A percentile compares a stretch with the other conserved stretches of the same genome.
Evolutionary conservation across 2,329 filamentous ascomycete genomes (phyloP).

Genomic region (Chaetomiaceae sp.): DNA sequence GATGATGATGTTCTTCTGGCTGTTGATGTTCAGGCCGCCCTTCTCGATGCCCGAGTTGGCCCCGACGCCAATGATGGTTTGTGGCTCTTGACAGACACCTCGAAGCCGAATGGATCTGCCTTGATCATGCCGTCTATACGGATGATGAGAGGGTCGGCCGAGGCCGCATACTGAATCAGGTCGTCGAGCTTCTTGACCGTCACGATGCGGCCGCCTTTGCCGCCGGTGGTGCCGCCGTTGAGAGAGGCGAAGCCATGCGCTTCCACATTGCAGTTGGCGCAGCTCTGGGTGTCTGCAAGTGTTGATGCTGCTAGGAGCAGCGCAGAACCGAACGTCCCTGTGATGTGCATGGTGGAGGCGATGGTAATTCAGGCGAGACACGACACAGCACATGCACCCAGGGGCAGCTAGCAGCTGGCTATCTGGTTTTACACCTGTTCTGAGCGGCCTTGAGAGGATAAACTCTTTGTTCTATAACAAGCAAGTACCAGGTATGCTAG

Average conservation of each 20-base stretch:
- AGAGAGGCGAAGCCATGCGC: not conserved
- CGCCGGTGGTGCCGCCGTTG: not conserved
- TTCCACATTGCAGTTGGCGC: not conserved
- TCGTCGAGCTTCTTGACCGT: not conserved
- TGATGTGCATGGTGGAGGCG: not conserved
- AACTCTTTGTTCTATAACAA: too few relatives aligned
- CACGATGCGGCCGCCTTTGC: slow-evolving; percentile 1
- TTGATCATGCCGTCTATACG: not conserved
- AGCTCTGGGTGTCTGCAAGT: not conserved
- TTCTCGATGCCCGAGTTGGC: not conserved
- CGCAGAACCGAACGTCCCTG: not conserved
- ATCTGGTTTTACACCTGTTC: too few relatives aligned
- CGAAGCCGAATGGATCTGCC: not conserved
- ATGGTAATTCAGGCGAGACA: not conserved
- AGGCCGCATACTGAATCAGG: not conserved
- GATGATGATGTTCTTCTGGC: not conserved
- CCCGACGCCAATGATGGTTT: not conserved
- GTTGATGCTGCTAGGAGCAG: not conserved
- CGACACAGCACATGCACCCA: too few relatives aligned
- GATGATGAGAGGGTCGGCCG: not conserved
- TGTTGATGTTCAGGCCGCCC: not conserved
- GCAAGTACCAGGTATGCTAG: too few relatives aligned
- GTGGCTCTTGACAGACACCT: not conserved
- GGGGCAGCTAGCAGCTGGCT: too few relatives aligned
- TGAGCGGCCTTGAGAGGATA: too few relatives aligned